Percentiles rank a stretch among this genome's conserved stretches.
Conservation (phyloP, 257 asterid genomes). For the Ballota nigra region DNA sequence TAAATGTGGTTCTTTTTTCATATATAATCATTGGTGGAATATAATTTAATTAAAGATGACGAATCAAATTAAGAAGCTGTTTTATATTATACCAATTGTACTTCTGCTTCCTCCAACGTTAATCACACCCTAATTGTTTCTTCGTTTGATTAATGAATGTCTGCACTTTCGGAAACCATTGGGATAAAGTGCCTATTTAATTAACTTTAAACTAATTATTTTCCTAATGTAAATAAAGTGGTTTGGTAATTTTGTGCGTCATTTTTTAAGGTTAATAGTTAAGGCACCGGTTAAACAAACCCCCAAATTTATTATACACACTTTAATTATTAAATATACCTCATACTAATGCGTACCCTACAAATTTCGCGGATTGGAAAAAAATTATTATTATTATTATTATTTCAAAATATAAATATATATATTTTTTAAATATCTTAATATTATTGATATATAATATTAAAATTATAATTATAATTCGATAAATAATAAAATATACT, state of each 20-base stretch:
- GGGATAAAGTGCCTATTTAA: background rate
- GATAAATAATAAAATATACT: no score
- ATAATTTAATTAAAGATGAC: background rate
- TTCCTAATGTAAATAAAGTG: background rate
- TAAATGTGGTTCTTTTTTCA: background rate
- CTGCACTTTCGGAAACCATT: background rate
- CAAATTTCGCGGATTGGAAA: no score
- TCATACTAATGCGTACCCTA: no score
- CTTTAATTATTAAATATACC: no score
- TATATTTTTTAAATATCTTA: no score
- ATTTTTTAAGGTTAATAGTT: no score
- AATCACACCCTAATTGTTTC: background rate
- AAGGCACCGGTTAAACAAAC: no score
- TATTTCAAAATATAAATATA: no score
- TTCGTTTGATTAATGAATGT: background rate
- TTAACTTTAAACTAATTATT: background rate
- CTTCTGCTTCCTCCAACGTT: background rate
- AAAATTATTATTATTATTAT: no score
- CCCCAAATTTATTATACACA: no score
- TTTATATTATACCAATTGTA: background rate
- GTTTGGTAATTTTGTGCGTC: background rate
- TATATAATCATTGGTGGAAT: background rate
- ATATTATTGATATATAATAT: no score
- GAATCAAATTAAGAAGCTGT: background rate
- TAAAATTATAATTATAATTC: no score